These are phyloP conservation scores for Bisporella sp. DNA, from an alignment of 2,329 filamentous ascomycete species.

Conservation along the genomic window DNA sequence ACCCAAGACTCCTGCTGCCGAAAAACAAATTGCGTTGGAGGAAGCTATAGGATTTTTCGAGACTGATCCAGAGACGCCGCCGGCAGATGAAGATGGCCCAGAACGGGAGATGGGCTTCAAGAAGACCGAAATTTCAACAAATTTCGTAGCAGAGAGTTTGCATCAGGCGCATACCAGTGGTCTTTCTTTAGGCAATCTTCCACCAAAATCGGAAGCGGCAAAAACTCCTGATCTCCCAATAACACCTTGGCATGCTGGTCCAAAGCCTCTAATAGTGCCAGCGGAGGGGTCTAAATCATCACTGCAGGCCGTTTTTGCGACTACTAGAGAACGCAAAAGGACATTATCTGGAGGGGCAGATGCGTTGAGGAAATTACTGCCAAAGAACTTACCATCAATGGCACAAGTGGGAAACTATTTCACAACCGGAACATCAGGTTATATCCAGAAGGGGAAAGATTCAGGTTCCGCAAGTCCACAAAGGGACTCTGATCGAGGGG, in stretches of 20 bases:
- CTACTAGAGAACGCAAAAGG: conserved; percentile 33
- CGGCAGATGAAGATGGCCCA: background rate
- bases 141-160: conserved; percentile 1
- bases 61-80: conserved; percentile 26
- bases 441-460: conserved; percentile 3
- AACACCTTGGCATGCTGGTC: conserved; percentile 35
- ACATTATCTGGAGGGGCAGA: conserved; percentile 51
- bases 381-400: conserved; percentile 47
- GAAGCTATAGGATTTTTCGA: conserved; percentile 34
- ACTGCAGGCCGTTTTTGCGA: conserved; percentile 41
- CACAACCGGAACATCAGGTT: conserved; percentile 6
- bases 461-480: conserved; percentile 1
- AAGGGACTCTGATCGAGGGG: too few species aligned
- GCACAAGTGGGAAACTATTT: conserved; percentile 23
- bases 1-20: conserved; percentile 46
- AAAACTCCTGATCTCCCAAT: conserved; percentile 16
- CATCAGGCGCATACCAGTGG: conserved; percentile 21
- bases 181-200: conserved; percentile 13
- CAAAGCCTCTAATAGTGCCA: conserved; percentile 31
- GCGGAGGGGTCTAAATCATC: conserved; percentile 26
- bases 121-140: background rate
- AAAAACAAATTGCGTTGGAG: conserved; percentile 51
- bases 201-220: conserved; percentile 23
- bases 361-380: conserved; percentile 45
- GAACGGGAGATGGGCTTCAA: background rate